Base-by-base conservation (phyloP, 148 eudicot species). In the Mesembryanthemum crystallinum region DNA sequence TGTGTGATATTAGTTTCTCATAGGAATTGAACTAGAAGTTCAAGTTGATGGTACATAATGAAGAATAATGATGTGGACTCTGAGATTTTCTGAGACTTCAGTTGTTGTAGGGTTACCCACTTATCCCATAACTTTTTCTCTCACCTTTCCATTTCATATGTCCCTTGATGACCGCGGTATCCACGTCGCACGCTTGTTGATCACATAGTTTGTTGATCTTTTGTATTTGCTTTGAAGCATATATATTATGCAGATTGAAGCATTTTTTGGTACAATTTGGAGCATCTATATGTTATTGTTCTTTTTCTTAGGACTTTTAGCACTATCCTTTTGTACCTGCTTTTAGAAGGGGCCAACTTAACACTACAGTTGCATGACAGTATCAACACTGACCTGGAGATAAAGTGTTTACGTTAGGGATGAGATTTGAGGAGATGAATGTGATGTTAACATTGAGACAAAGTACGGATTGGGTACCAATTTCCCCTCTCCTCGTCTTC, bases 391-490 rank as follows among this genome's bases (percentile, higher is more conserved):
- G 6, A 3, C 6, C 4, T 35, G 39, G 39, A 35, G 39, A 35
- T 35, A 35, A 35, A 35, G 39, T 35, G 39, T 35, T 35, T 35
- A 35, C 39, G 3, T 35, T 35, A 6, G 39, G 6, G 39, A 35
- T 35, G 39, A 35, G 39, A 35, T 35, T 35, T 35, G 6, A 6
- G 39, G 6, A 35, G 7, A 69, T 69, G 73, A 52, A 17, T 71
- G 62, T 32, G 49, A 45, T 45, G 9, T 45, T 1, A 8, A 12
- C 49, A 45, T 1, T 45, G 14, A 45, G 62, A 52, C 45, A 29
- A 71, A 52, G 73, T 51, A 71, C 61, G 62, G 43, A 70, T 29
- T 39, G 12, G 61, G 73, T 69, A 69, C n/a, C 39, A 35, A 35
- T 35, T 35, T 35, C 6, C 39, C 6, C 39, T 2, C 39, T 35